A percentile compares a stretch with the other conserved stretches of the same genome.
These are phyloP conservation scores for Cetraspora pellucida DNA, from an alignment of 192 early-diverging fungal species.

Conservation along the genomic window DNA sequence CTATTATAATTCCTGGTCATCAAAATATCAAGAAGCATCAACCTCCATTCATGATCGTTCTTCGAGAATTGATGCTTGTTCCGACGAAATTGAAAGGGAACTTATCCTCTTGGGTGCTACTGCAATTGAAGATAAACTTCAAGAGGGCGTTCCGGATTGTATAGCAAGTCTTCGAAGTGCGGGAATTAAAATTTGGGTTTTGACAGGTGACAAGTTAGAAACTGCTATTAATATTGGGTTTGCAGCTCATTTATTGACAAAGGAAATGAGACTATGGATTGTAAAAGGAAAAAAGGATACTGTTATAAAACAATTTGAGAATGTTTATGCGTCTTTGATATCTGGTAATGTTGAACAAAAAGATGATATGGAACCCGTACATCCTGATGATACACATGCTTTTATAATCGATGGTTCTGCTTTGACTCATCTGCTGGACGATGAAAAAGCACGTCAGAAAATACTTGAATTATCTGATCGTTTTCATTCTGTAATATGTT, in stretches of 20 bases:
- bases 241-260: constrained; percentile 71
- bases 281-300: constrained; percentile 37
- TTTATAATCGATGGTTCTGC: constrained; percentile 84
- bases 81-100: constrained; percentile 80
- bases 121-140: constrained; percentile 96
- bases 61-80: constrained; percentile 66
- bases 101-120: constrained; percentile 89
- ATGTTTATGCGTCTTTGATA: constrained; percentile 36
- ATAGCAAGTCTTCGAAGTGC: constrained; percentile 82
- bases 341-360: no score
- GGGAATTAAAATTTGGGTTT: constrained; percentile 96
- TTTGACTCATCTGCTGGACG: constrained; percentile 51
- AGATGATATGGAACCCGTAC: constrained; percentile 3
- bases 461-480: constrained; percentile 72
- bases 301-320: constrained; percentile 39
- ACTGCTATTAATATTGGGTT: constrained; percentile 99
- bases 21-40: constrained; percentile 71
- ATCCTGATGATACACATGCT: constrained; percentile 49
- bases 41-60: constrained; percentile 74
- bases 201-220: constrained; percentile 98
- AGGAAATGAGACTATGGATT: constrained; percentile 72
- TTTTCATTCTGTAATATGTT: constrained; percentile 88
- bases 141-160: constrained; percentile 92
- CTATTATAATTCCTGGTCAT: constrained; percentile 77
- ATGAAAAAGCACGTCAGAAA: constrained; percentile 56